Conservation (phyloP, 306 rosid genomes). For the Hippophae tibetana region DNA sequence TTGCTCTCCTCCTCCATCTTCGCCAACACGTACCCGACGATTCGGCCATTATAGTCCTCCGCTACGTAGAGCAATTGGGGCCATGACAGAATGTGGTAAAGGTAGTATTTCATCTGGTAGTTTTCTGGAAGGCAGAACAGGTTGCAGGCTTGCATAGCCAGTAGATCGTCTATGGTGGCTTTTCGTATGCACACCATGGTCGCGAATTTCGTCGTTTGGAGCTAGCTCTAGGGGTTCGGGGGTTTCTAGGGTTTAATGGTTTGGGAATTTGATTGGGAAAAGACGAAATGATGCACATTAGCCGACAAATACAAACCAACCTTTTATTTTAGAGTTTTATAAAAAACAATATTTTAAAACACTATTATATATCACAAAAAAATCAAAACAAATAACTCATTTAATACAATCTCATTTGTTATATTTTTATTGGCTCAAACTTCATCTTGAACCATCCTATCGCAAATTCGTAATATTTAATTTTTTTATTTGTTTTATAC, state of each 20-base stretch:
- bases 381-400: too few species aligned
- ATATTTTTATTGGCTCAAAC: too few species aligned
- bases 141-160: conserved; percentile 97
- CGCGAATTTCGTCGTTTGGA: not conserved
- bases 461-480: too few species aligned
- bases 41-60: conserved; percentile 86
- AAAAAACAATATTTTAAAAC: too few species aligned
- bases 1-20: conserved; percentile 90
- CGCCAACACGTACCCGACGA: conserved; percentile 93
- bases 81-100: conserved; percentile 95
- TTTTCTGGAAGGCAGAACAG: conserved; percentile 85
- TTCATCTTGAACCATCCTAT: too few species aligned
- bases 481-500: too few species aligned
- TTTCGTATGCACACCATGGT: conserved; percentile 94
- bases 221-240: not conserved
- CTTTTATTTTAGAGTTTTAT: too few species aligned
- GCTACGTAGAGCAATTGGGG: conserved; percentile 97
- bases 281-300: too few species aligned
- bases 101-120: conserved; percentile 94
- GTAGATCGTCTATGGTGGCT: conserved; percentile 78
- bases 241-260: conserved; percentile 8
- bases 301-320: too few species aligned
- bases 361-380: too few species aligned
- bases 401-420: too few species aligned
- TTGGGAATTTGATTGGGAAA: too few species aligned